A percentile compares a stretch with the other conserved stretches of the same genome.
phyloP scores from a whole-genome alignment of 177 flowering plant species.

The Vitis hybrid region DNA sequence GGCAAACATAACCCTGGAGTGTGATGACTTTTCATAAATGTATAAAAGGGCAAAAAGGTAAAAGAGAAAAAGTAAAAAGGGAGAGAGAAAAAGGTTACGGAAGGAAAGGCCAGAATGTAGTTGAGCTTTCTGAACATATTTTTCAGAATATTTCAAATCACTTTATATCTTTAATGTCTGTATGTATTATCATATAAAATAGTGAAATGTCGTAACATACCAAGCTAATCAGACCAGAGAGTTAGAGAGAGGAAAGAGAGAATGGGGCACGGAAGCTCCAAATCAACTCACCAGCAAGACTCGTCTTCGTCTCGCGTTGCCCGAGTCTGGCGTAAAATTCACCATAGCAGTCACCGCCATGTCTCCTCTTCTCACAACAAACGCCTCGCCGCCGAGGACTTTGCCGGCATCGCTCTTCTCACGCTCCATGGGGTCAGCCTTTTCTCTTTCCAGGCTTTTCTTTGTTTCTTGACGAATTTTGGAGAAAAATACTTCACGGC shows the following conservation, averaged over 20 bases:
- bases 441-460: neutral
- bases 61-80: too few relatives aligned
- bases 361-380: constrained; percentile 17
- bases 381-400: constrained; percentile 48
- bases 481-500: neutral
- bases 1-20: too few relatives aligned
- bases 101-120: too few relatives aligned
- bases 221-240: too few relatives aligned
- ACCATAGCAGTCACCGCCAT: constrained; percentile 2
- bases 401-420: constrained; percentile 82
- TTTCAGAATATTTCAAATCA: too few relatives aligned
- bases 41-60: too few relatives aligned
- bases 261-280: constrained; percentile 54
- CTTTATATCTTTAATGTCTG: too few relatives aligned
- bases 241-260: constrained; percentile 8
- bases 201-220: too few relatives aligned
- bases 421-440: constrained; percentile 44
- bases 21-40: too few relatives aligned
- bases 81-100: too few relatives aligned
- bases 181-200: neutral
- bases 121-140: too few relatives aligned
- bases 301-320: neutral
- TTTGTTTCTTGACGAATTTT: neutral
- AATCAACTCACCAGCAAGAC: constrained; percentile 17
- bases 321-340: too few relatives aligned